Evolutionary conservation across 163 green algal genomes (phyloP), one percentile per base, ranked within the genome.

Genomic region (Prototheca wickerhamii): DNA sequence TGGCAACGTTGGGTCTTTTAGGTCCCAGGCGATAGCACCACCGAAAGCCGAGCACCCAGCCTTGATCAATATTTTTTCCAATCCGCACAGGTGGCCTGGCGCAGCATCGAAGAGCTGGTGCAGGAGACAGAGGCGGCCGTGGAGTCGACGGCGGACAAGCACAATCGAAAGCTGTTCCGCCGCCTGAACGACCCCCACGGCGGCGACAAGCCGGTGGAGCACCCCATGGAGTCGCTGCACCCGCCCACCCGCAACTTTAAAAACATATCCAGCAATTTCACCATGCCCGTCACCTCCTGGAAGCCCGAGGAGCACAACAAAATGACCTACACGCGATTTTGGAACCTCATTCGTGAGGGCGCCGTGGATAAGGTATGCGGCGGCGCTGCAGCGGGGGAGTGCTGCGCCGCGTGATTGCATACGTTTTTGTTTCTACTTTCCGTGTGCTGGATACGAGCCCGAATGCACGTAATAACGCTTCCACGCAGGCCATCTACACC

Each of bases 291-390:
- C 20, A 63, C 58, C 7, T 7, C 35, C 32, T 63, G 58, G 58
- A 28, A 29, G 6, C 6, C 21, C 4, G 58, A 70, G 1, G 65
- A 72, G 26, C 46, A 72, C 23, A 50, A 32, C 10, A 50, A 65
- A 17, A 64, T 84, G 69, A 86, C 74, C 10, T 86, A 86, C 67
- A 83, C 80, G 21, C 80, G 82, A 65, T 79, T 86, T 43, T 83
- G 77, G 80, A 60, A 71, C 8, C 72, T 84, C 52, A 63, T 86
- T n/a, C 57, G 63, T 37, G 77, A 86, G 62, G 35, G 70, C 0
- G 46, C 71, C 15, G 61, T 83, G 4, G 72, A 80, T n/a, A 63
- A 65, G 59, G 76, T 76, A 54, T 26, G 69, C 23, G 31, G 58
- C 12, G 69, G 37, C 37, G 15, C 15, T 44, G 10, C n/a, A n/a